These are phyloP conservation scores for Phytophthora meadii DNA, from an alignment of 352 stramenopile genomes.

Conservation along the genomic window DNA sequence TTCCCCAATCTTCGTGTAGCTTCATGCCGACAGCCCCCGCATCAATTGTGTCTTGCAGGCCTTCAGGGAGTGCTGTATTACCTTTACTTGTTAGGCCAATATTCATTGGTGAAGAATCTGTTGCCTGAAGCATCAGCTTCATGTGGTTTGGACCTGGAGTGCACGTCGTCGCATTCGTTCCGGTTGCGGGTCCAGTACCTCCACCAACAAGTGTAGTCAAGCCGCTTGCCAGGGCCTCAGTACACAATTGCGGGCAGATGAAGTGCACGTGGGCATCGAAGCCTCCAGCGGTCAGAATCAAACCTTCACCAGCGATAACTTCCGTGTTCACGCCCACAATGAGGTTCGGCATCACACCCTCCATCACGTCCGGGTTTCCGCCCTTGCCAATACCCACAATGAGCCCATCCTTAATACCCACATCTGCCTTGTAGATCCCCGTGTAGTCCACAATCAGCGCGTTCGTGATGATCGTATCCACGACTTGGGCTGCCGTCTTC, in stretches of 20 bases:
- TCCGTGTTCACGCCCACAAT: conserved; percentile 93
- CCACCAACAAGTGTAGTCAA: conserved; percentile 94
- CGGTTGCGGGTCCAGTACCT: conserved; percentile 91
- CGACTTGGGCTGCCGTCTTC: conserved; percentile 48
- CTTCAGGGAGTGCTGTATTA: conserved; percentile 90
- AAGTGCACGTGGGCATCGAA: conserved; percentile 98
- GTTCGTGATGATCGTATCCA: conserved; percentile 98
- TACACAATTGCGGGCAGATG: conserved; percentile 95
- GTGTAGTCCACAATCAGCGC: conserved; percentile 96
- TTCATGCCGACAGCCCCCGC: conserved; percentile 95
- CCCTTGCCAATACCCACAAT: conserved; percentile 97
- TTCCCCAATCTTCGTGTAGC: conserved; percentile 98
- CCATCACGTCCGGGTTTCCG: conserved; percentile 98
- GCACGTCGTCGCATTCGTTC: conserved; percentile 97
- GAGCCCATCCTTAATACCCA: conserved; percentile 94
- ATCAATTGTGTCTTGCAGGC: conserved; percentile 91
- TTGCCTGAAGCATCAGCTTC: conserved; percentile 96
- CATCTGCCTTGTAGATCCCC: conserved; percentile 96
- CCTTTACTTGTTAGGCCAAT: conserved; percentile 98
- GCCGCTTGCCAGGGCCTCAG: conserved; percentile 93
- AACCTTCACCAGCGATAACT: conserved; percentile 96
- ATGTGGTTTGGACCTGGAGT: conserved; percentile 94
- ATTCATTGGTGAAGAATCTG: conserved; percentile 94
- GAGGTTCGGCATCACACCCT: conserved; percentile 87
- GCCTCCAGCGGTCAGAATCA: conserved; percentile 96